Percentiles rank a stretch among this genome's conserved stretches.
Conservation (phyloP, 2,329 filamentous ascomycete species). For the Penicillium sp. region DNA sequence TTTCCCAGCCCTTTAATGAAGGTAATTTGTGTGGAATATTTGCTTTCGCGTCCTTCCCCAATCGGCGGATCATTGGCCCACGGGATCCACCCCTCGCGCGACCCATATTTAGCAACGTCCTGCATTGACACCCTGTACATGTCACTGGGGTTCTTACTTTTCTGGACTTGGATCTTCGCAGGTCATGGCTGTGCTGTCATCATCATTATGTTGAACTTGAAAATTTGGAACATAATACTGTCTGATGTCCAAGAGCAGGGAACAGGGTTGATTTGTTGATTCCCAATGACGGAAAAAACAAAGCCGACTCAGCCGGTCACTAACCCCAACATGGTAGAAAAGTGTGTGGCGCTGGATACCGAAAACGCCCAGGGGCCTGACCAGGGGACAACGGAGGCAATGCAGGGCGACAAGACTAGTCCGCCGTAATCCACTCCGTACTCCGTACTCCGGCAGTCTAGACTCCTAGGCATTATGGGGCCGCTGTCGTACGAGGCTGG, state of each 20-base stretch:
- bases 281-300: background rate
- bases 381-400: background rate
- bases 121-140: conserved; percentile 1
- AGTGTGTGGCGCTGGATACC: background rate
- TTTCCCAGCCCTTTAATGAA: background rate
- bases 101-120: conserved; percentile 5
- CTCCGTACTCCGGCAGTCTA: background rate
- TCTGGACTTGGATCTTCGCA: background rate
- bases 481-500: background rate
- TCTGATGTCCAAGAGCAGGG: background rate
- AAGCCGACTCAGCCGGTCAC: background rate
- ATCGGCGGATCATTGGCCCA: conserved; percentile 1
- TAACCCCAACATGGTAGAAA: background rate
- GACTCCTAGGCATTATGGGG: background rate
- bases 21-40: background rate
- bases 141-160: background rate
- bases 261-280: background rate
- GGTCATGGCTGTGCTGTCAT: background rate
- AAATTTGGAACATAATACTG: background rate
- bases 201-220: background rate
- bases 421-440: background rate
- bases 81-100: conserved; percentile 2
- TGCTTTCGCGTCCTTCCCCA: conserved; percentile 1
- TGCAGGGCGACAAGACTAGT: background rate
- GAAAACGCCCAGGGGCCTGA: background rate